Base-by-base conservation (phyloP, 2,329 filamentous ascomycete species). In the Helicocarpus griseus region DNA sequence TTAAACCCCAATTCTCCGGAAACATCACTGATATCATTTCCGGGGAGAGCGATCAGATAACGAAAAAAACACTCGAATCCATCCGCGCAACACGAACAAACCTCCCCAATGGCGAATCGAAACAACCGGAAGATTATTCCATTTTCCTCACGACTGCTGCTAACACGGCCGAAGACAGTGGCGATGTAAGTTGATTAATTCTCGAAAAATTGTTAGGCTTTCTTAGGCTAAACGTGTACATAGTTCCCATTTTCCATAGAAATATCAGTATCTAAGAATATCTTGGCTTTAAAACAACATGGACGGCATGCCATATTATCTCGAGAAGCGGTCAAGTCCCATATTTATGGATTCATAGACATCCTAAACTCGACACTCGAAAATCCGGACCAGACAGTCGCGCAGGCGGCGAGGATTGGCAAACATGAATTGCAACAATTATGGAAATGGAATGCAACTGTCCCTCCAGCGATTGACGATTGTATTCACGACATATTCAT, bases 381-480 rank as follows among this genome's bases (percentile, higher is more conserved):
- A 11, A 46, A 52, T 31, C 19, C 38, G 28, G 52, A 53, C 11
- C 45, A 52, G 33, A 48, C 49, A n/a, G 48, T 59, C 17, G 21
- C 19, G 39, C 39, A 56, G 35, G 51, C 41, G 7, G 52, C 50
- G 5, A 22, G 38, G 17, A 13, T 56, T 13, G 53, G 52, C 9
- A 28, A 33, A 6, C 48, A 40, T 45, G 60, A 61, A 36, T 49
- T 60, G 14, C 45, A 54, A 14, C 47, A 58, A 41, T 52, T 63
- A 21, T 63, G 61, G 61, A 29, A 52, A 49, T 61, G 57, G 60
- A 61, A 61, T 53, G 28, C 41, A 11, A 28, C 39, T 1, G 43
- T 61, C 13, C 61, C 61, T 31, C 53, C 54, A 29, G 46, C 41
- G 8, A 54, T 58, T 43, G 49, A 55, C 17, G 45, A 39, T 29